A percentile compares a stretch with the other conserved stretches of the same genome.
Evolutionary conservation across 805 yeast genomes (phyloP).

Genomic region (Hanseniaspora hatyaiensis): DNA sequence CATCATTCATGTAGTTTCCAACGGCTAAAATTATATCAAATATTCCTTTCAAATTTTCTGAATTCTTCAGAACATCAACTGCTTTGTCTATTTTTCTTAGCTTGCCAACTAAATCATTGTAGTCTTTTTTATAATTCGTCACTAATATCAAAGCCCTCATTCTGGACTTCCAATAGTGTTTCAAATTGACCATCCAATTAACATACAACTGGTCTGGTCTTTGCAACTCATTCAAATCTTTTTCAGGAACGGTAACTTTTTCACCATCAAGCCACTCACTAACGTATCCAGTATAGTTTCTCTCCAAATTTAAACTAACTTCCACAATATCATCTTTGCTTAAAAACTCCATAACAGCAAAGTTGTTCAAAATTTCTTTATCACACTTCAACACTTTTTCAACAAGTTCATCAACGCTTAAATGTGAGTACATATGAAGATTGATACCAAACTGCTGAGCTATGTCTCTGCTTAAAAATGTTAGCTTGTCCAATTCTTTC

Average conservation of each 20-base stretch:
- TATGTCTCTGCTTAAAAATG: conserved; percentile 68
- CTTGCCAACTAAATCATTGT: conserved; percentile 55
- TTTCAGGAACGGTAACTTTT: conserved; percentile 41
- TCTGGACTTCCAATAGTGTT: conserved; percentile 85
- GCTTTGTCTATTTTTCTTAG: conserved; percentile 65
- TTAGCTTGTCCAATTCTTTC: conserved; percentile 42
- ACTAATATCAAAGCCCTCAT: conserved; percentile 68
- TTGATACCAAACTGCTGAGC: conserved; percentile 94
- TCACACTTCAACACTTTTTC: conserved; percentile 66
- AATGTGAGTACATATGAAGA: conserved; percentile 58
- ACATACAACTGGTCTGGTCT: conserved; percentile 78
- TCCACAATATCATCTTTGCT: conserved; percentile 64
- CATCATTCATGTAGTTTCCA: conserved; percentile 93
- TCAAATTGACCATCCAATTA: conserved; percentile 71
- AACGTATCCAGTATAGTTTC: conserved; percentile 70
- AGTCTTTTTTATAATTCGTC: conserved; percentile 66
- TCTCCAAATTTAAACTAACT: conserved; percentile 55
- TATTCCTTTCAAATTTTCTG: conserved; percentile 57
- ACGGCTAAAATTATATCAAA: conserved; percentile 78
- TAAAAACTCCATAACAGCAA: conserved; percentile 74
- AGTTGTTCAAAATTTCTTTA: conserved; percentile 51
- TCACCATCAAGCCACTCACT: conserved; percentile 44
- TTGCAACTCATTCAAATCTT: conserved; percentile 65
- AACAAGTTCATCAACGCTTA: conserved; percentile 56
- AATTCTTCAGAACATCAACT: conserved; percentile 49